phyloP scores from a whole-genome alignment of 331 rosid species.

The Quercus lobata region DNA sequence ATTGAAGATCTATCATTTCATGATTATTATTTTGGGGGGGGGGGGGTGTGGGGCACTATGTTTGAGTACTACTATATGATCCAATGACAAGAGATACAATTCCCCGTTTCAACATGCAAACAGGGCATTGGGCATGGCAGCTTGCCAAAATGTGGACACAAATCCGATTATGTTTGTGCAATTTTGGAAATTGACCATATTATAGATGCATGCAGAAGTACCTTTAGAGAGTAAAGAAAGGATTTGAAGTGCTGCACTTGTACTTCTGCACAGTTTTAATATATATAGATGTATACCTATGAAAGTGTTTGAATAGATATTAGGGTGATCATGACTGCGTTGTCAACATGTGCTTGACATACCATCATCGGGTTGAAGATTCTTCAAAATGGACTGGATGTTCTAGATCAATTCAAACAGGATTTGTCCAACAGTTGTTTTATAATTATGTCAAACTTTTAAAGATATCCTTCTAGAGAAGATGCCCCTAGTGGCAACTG shows the following conservation, averaged over 20 bases:
- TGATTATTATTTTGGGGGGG: too few relatives aligned
- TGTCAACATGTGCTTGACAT: background rate
- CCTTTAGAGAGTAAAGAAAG: background rate
- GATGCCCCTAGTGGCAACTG: background rate
- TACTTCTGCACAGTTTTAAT: background rate
- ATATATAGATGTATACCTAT: background rate
- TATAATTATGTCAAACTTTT: background rate
- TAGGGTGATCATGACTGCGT: background rate
- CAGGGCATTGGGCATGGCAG: background rate
- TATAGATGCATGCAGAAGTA: background rate
- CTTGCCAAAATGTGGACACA: background rate
- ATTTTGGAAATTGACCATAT: background rate
- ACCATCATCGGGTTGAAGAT: background rate
- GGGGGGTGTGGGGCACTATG: too few relatives aligned
- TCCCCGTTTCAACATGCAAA: background rate
- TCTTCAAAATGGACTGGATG: background rate
- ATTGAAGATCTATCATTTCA: too few relatives aligned
- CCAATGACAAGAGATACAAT: background rate
- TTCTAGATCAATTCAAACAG: background rate
- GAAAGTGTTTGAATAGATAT: background rate
- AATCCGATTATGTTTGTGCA: background rate
- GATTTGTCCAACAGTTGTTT: background rate
- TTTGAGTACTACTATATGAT: background rate
- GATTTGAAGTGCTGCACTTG: background rate
- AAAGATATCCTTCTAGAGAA: background rate